A percentile compares a stretch with the other conserved stretches of the same genome.
Conservation (phyloP, 1,139 yeast species). For the Entelexis paramagnoliae region DNA sequence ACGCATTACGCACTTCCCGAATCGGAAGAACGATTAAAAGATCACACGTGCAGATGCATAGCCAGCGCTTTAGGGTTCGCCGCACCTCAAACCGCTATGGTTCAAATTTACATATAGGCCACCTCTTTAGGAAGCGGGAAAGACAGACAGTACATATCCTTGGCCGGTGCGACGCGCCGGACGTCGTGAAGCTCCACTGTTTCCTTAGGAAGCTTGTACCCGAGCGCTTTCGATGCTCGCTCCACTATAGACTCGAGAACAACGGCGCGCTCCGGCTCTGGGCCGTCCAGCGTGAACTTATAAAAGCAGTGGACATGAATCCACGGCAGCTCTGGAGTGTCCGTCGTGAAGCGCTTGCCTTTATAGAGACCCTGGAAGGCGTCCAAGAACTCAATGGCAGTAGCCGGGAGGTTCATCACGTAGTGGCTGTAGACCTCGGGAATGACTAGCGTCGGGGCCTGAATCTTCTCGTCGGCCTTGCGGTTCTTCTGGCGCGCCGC, state of each 20-base stretch:
- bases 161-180: slow-evolving; percentile 90
- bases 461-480: background rate
- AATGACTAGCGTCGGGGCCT: slow-evolving; percentile 28
- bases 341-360: slow-evolving; percentile 24
- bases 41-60: no score
- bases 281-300: slow-evolving; percentile 62
- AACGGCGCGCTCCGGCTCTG: slow-evolving; percentile 58
- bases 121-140: slow-evolving; percentile 69
- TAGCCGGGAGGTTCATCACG: slow-evolving; percentile 93
- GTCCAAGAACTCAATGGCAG: slow-evolving; percentile 76
- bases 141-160: slow-evolving; percentile 87
- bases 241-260: slow-evolving; percentile 52
- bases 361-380: slow-evolving; percentile 61
- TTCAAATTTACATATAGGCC: slow-evolving; percentile 38
- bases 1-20: background rate
- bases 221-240: slow-evolving; percentile 48
- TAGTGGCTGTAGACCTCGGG: slow-evolving; percentile 62
- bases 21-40: no score
- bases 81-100: no score
- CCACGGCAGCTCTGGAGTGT: slow-evolving; percentile 50
- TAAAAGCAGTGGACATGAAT: slow-evolving; percentile 90
- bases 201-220: slow-evolving; percentile 38
- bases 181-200: slow-evolving; percentile 63
- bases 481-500: slow-evolving; percentile 22
- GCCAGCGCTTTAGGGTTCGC: no score